A percentile compares a stretch with the other conserved stretches of the same genome.
Conservation (phyloP, 257 asterid species). For the Misopates orontium region DNA sequence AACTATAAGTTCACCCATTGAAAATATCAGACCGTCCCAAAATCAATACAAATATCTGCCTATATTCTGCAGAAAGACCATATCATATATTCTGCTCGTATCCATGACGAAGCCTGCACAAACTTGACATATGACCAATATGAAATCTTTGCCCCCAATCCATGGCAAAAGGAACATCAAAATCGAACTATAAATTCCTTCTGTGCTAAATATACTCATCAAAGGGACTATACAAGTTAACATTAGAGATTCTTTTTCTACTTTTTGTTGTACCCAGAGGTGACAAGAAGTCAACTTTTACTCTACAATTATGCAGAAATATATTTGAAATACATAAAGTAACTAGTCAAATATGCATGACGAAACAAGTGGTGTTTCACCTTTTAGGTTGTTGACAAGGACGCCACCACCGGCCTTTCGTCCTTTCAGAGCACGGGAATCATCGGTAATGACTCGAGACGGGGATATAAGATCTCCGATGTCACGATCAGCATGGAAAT, state of each 20-base stretch:
- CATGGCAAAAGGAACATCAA: no score
- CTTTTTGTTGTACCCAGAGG: background rate
- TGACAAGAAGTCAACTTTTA: constrained; percentile 2
- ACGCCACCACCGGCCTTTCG: no score
- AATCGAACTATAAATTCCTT: no score
- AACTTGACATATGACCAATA: no score
- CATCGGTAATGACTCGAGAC: constrained; percentile 27
- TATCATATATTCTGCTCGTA: background rate
- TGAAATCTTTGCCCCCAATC: no score
- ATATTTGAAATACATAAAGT: background rate
- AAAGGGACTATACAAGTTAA: background rate
- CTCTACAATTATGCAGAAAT: background rate
- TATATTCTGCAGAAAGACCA: background rate
- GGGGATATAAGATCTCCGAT: constrained; percentile 31
- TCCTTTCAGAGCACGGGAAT: constrained; percentile 30
- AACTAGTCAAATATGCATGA: constrained; percentile 1
- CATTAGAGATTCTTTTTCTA: no score
- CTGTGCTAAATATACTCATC: background rate
- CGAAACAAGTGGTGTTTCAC: constrained; percentile 31
- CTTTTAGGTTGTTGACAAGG: constrained; percentile 34
- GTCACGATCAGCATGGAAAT: no score
- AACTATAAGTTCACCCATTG: background rate
- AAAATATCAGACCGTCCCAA: background rate
- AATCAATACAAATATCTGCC: background rate
- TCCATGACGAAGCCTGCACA: background rate